phyloP scores from a whole-genome alignment of 2,329 filamentous ascomycete species.

The Helminthosporium solani region DNA sequence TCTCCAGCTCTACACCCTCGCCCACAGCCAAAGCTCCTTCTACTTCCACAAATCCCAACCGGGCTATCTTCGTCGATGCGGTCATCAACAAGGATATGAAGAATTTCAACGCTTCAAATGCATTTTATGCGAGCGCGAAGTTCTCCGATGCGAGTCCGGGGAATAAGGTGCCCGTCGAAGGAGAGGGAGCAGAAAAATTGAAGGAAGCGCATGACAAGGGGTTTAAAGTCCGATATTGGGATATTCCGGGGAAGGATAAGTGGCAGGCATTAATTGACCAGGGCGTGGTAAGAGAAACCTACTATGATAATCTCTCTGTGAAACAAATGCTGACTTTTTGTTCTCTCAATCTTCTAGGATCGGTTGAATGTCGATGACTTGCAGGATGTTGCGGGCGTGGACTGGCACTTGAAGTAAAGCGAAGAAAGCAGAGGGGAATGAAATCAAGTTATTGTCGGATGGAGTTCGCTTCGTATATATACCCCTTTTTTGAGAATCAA shows the following conservation, averaged over 20 bases:
- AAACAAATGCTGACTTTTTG: no score
- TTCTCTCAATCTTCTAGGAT: no score
- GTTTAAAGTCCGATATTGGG: conserved; percentile 61
- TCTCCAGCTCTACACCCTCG: conserved; percentile 29
- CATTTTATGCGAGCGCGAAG: conserved; percentile 54
- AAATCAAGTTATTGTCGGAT: no score
- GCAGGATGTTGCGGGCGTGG: conserved; percentile 8
- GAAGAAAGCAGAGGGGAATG: no score
- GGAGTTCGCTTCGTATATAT: no score
- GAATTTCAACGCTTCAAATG: conserved; percentile 40
- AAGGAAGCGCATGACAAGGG: conserved; percentile 53
- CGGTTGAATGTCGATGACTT: conserved; percentile 53
- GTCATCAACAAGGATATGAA: conserved; percentile 10
- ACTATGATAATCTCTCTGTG: no score
- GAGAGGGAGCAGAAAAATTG: conserved; percentile 52
- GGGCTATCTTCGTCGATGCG: conserved; percentile 35
- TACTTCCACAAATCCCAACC: conserved; percentile 51
- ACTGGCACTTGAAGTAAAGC: not conserved
- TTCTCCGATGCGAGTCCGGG: conserved; percentile 36
- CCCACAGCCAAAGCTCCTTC: conserved; percentile 56
- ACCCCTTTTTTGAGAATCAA: no score
- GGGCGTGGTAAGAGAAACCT: no score
- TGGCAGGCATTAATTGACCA: conserved; percentile 51
- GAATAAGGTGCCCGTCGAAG: conserved; percentile 5
- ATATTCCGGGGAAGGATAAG: conserved; percentile 57